Base-by-base conservation (phyloP, 2,329 filamentous ascomycete genomes). In the Paramyrothecium sp. region DNA sequence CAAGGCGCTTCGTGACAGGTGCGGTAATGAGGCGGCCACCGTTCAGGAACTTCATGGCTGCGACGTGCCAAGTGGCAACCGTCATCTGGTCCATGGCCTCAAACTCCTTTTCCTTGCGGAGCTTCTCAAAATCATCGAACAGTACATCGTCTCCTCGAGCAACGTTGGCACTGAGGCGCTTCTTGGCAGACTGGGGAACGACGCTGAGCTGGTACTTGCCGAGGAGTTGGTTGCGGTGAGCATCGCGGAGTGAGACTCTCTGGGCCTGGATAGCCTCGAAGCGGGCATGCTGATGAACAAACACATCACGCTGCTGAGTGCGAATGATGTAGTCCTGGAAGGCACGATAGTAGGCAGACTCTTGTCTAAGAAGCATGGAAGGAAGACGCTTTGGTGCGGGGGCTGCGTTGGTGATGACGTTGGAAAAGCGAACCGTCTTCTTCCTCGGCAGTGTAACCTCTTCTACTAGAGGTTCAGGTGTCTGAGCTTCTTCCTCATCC, bases 181-280 rank as follows among this genome's bases (percentile, higher is more conserved):
- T 90, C 79, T 85, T 90, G 73, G 81, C 89, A 56, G 81, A 90
- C 72, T 81, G 87, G 20, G 86, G 86, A 19, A 88, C 78, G 23
- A 87, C 86, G 50, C 85, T 87, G 54, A 96, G 82, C 72, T 93
- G 89, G 69, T 91, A 96, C 71, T 91, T 95, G 64, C 93, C 92
- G 33, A 91, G 83, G 20, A 98, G 85, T 68, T 92, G 90, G 69
- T 91, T 89, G 69, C 89, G 84, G 74, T 97, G 92, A 46, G 84
- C 78, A 57, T 89, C 81, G 20, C 84, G 82, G 57, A 92, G 84
- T 49, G 89, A 91, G 56, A 93, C 82, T 44, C 95, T 89, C 67
- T 90, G 86, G 26, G 92, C 86, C 70, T 97, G 94, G 51, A 97
- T 81, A 22, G 92, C 91, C 71, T 98, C 94, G 58, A 94, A 96